Conservation (phyloP, 2,329 filamentous ascomycete genomes). For the Amauroascus niger region DNA sequence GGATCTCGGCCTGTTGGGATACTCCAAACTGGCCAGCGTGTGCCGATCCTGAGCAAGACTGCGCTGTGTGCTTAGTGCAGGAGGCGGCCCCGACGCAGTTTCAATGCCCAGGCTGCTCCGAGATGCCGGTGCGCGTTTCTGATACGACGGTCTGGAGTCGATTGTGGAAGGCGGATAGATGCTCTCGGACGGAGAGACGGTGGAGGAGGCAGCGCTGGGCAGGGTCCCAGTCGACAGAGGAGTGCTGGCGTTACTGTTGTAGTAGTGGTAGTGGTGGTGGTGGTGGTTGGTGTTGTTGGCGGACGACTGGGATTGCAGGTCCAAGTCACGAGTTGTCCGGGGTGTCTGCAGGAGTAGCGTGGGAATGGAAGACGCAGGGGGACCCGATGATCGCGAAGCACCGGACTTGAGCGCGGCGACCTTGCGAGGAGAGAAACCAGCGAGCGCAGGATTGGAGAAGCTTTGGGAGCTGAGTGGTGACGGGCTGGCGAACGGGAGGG, state of each 20-base stretch:
- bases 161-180: conserved; percentile 18
- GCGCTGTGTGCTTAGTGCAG: conserved; percentile 41
- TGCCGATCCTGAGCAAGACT: conserved; percentile 29
- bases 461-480: conserved; percentile 20
- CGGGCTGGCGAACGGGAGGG: conserved; percentile 15
- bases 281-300: too few species aligned
- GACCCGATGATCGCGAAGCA: conserved; percentile 12
- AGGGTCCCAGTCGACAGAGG: conserved; percentile 28
- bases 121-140: conserved; percentile 39
- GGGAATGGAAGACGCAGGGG: conserved; percentile 10
- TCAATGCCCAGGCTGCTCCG: conserved; percentile 43
- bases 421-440: conserved; percentile 22
- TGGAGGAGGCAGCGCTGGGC: conserved; percentile 9
- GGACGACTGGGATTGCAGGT: conserved; percentile 18
- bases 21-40: conserved; percentile 3
- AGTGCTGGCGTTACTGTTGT: too few species aligned
- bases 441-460: conserved; percentile 23
- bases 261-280: too few species aligned
- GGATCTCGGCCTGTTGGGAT: conserved; percentile 12
- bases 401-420: conserved; percentile 17
- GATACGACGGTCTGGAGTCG: conserved; percentile 16
- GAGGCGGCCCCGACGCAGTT: conserved; percentile 42
- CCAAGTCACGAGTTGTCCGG: conserved; percentile 25
- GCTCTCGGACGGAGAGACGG: conserved; percentile 13
- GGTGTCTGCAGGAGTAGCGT: conserved; percentile 16